Conservation (phyloP, 2,329 filamentous ascomycete genomes). For the Pestalotiopsis sp. region DNA sequence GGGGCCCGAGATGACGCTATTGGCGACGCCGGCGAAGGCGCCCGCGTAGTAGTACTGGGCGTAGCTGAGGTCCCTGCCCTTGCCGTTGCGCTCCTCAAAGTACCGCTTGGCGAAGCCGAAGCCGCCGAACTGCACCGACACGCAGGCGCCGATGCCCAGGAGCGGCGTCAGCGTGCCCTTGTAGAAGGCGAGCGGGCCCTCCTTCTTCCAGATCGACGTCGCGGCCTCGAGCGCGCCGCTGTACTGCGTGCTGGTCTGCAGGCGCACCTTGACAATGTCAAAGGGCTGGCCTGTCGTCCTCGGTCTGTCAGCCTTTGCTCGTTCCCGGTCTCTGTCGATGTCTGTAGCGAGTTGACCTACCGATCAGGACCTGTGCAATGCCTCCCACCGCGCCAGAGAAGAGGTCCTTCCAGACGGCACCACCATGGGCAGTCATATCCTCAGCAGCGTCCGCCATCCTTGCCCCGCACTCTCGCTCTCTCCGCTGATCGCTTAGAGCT, state of each 20-base stretch:
- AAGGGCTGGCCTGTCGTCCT: conserved; percentile 62
- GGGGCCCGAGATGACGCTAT: conserved; percentile 83
- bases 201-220: conserved; percentile 80
- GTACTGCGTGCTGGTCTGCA: conserved; percentile 88
- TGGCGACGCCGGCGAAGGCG: conserved; percentile 89
- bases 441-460: conserved; percentile 34
- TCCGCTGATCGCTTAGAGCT: not conserved
- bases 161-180: conserved; percentile 96
- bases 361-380: conserved; percentile 89
- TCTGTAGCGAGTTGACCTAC: conserved; percentile 50
- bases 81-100: conserved; percentile 75
- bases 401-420: conserved; percentile 76
- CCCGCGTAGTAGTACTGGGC: conserved; percentile 87
- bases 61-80: conserved; percentile 66
- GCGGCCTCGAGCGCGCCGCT: conserved; percentile 79
- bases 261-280: conserved; percentile 96
- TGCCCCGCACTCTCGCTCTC: conserved; percentile 17
- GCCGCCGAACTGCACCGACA: conserved; percentile 97
- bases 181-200: conserved; percentile 89
- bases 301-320: conserved; percentile 14
- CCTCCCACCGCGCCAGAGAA: conserved; percentile 89
- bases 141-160: conserved; percentile 94
- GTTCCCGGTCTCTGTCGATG: not conserved
- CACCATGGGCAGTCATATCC: conserved; percentile 32
- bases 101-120: conserved; percentile 91